Evolutionary conservation across 352 stramenopile genomes (phyloP).

Genomic region (Poterioochromonas sp.): DNA sequence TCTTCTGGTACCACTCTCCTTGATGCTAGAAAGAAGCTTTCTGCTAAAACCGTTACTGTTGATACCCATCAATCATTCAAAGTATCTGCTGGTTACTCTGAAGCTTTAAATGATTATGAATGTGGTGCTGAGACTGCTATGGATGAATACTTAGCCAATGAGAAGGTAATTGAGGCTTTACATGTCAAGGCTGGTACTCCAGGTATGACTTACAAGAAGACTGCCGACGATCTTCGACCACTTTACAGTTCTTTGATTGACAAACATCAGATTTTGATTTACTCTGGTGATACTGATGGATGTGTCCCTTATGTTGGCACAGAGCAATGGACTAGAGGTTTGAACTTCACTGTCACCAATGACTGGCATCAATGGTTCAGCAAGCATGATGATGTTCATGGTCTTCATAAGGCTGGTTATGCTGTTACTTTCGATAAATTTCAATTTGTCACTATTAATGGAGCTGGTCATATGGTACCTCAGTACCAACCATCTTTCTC

Average conservation of each 20-base stretch:
- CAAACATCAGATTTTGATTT: slow-evolving; percentile 38
- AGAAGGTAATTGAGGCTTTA: neutral
- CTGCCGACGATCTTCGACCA: slow-evolving; percentile 32
- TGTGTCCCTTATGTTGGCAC: slow-evolving; percentile 46
- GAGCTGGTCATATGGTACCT: slow-evolving; percentile 43
- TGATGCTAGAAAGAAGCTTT: neutral
- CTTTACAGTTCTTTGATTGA: slow-evolving; percentile 39
- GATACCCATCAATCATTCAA: neutral
- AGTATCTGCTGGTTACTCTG: neutral
- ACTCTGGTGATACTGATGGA: slow-evolving; percentile 42
- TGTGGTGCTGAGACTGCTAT: slow-evolving; percentile 25
- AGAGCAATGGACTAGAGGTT: slow-evolving; percentile 33
- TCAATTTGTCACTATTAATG: slow-evolving; percentile 41
- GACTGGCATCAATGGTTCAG: slow-evolving; percentile 39
- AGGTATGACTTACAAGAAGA: slow-evolving; percentile 24
- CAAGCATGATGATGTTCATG: slow-evolving; percentile 25
- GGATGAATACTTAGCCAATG: slow-evolving; percentile 29
- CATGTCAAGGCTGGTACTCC: slow-evolving; percentile 25
- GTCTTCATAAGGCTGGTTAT: slow-evolving; percentile 38
- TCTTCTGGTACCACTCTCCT: neutral
- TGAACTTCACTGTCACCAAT: slow-evolving; percentile 37
- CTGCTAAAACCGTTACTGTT: neutral
- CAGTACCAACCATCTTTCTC: slow-evolving; percentile 35
- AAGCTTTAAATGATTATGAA: slow-evolving; percentile 21
- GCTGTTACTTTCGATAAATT: slow-evolving; percentile 39